Evolutionary conservation across 805 yeast genomes (phyloP).

Genomic region (Yueomyces sp.): DNA sequence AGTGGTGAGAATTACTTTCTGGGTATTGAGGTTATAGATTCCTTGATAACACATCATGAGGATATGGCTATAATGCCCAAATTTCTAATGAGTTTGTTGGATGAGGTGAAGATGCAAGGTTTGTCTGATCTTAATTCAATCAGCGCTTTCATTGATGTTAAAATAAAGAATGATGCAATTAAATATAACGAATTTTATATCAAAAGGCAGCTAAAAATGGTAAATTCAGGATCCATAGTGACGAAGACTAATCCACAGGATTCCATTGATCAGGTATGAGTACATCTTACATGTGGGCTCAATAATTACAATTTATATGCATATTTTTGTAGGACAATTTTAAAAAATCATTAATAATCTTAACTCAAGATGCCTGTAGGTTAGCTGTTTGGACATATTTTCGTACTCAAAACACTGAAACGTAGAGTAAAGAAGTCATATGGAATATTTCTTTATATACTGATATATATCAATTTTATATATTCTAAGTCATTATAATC

Average conservation of each 20-base stretch:
- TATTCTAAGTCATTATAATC: too few relatives aligned
- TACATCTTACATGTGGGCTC: too few relatives aligned
- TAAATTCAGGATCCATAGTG: conserved; percentile 14
- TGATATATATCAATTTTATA: too few relatives aligned
- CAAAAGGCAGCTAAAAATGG: conserved; percentile 12
- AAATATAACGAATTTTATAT: conserved; percentile 18
- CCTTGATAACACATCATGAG: conserved; percentile 68
- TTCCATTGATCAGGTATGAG: background rate
- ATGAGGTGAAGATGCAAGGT: conserved; percentile 16
- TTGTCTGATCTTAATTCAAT: conserved; percentile 9
- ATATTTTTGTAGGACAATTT: too few relatives aligned
- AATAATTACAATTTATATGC: too few relatives aligned
- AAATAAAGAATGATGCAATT: conserved; percentile 5
- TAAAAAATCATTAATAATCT: too few relatives aligned
- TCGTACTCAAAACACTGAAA: too few relatives aligned
- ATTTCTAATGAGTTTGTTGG: conserved; percentile 40
- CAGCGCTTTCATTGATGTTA: conserved; percentile 6
- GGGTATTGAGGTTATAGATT: conserved; percentile 83
- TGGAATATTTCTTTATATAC: too few relatives aligned
- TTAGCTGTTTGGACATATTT: too few relatives aligned
- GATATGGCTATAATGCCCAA: conserved; percentile 66
- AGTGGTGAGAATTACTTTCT: conserved; percentile 65
- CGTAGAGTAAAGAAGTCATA: too few relatives aligned
- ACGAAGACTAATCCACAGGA: conserved; percentile 7
- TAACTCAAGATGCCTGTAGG: too few relatives aligned